Base-by-base conservation (phyloP, 768 basidiomycete genomes). In the Tephrocybe sp. region DNA sequence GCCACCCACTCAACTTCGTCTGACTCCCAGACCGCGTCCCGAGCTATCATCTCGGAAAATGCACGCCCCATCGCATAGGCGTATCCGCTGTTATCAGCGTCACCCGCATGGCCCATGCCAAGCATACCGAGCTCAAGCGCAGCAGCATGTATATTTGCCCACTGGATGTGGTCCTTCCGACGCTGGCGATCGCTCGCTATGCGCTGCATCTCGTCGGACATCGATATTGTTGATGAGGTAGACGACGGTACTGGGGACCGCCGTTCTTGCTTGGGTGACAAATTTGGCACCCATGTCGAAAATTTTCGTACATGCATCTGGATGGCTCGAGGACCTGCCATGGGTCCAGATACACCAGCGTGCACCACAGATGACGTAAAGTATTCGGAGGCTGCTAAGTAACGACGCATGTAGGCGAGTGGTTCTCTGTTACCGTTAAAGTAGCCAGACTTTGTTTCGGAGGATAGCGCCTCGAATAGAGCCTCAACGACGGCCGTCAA, bases 1-100 rank as follows among this genome's bases (percentile, higher is more conserved):
- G 82, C 81, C 15, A 83, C 82, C 84, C 83, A 85, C 61, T 84
- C 83, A 25, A 84, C 84, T 59, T 85, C 84, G 49, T 84, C 83
- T 0, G 72, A 51, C 61, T 84, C 83, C 84, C 84, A 85, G 14
- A 84, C 81, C 15, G 80, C 78, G 57, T 85, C 84, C n/a, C 81
- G 69, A 3, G 76, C 83, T 62, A 83, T 75, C 76, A 79, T 76
- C 62, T 83, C 80, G 1, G 79, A 80, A 58, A 83, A 79, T 3
- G 73, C 69, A 50, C 76, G 67, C 21, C 74, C 73, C 60, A 72
- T 71, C 6, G 69, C 69, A 45, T 73, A 74, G 23, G 69, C 67
- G 47, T 79, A 81, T 17, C 71, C 73, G 30, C 69, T 70, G 23
- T 69, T 69, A 43, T 76, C 76, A 1, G 69, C 55, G 12, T 72